A percentile compares a stretch with the other conserved stretches of the same genome.
These are phyloP conservation scores for Calophaca sinica DNA, from an alignment of 306 rosid species.

Conservation along the genomic window DNA sequence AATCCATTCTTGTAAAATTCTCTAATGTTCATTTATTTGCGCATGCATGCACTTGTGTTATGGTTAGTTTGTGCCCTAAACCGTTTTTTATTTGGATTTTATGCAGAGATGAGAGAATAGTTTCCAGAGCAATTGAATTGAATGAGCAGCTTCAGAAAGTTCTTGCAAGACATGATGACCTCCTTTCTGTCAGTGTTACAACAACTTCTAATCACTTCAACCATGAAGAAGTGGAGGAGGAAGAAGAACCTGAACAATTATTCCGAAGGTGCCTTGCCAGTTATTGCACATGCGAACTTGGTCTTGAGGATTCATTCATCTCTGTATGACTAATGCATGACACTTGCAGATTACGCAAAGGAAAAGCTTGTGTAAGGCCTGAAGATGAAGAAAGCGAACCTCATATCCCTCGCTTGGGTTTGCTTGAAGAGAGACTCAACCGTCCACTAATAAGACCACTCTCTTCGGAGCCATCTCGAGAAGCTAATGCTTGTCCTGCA, in stretches of 20 bases:
- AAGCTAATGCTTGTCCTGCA: conserved; percentile 46
- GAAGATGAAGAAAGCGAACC: conserved; percentile 68
- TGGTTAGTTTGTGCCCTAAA: conserved; percentile 15
- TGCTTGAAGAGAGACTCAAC: conserved; percentile 77
- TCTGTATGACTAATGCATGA: conserved; percentile 1
- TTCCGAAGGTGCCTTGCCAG: conserved; percentile 65
- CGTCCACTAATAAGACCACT: conserved; percentile 84
- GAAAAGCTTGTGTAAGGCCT: conserved; percentile 84
- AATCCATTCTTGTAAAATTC: background rate
- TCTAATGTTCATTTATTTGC: background rate
- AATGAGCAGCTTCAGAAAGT: conserved; percentile 85
- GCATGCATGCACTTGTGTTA: conserved; percentile 14
- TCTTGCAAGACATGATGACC: conserved; percentile 79
- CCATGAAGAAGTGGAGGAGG: conserved; percentile 65
- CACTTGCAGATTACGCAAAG: conserved; percentile 78
- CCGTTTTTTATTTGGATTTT: conserved; percentile 18
- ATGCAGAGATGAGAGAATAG: conserved; percentile 67
- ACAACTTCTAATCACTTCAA: conserved; percentile 52
- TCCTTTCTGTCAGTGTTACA: conserved; percentile 59
- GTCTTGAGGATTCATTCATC: conserved; percentile 29
- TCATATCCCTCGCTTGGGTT: conserved; percentile 60
- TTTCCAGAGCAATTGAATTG: conserved; percentile 79
- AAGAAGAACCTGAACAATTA: conserved; percentile 84
- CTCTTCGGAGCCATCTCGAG: conserved; percentile 53
- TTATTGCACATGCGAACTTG: conserved; percentile 24